Percentiles rank a stretch among this genome's conserved stretches.
phyloP scores from a whole-genome alignment of 345 rosid species.

The Cardamine chenopodiifolia region DNA sequence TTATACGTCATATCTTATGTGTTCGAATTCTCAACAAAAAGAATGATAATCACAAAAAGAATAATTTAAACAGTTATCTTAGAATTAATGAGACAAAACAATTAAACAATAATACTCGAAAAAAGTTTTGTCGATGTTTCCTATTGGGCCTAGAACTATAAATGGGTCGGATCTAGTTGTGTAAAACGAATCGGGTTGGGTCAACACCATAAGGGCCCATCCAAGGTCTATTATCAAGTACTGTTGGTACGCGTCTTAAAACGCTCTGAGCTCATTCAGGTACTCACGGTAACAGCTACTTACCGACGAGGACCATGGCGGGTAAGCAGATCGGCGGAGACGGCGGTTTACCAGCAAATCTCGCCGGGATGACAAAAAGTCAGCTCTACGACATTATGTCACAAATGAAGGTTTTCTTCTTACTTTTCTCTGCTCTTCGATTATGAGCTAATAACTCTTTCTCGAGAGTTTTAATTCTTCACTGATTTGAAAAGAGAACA shows the following conservation, averaged over 20 bases:
- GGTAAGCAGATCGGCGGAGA: conserved; percentile 71
- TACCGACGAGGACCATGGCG: conserved; percentile 58
- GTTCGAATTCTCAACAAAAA: too few relatives aligned
- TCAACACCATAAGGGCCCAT: not conserved
- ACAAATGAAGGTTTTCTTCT: conserved; percentile 72
- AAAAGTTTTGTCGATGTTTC: not conserved
- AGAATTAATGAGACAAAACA: too few relatives aligned
- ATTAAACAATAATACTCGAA: too few relatives aligned
- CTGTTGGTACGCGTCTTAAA: not conserved
- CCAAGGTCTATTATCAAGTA: not conserved
- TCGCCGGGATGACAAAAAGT: conserved; percentile 92
- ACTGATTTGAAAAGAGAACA: conserved; percentile 6
- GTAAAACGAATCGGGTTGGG: not conserved
- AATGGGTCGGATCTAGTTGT: not conserved
- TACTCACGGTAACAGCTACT: not conserved
- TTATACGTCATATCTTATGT: too few relatives aligned
- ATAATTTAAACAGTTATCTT: too few relatives aligned
- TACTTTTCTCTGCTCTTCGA: not conserved
- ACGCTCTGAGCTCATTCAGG: not conserved
- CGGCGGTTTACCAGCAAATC: conserved; percentile 61
- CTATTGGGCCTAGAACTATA: not conserved
- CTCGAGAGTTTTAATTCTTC: conserved; percentile 5
- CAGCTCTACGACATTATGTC: conserved; percentile 94
- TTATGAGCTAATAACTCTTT: not conserved
- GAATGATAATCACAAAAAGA: too few relatives aligned